These are phyloP conservation scores for Prunus yedoensis DNA, from an alignment of 331 rosid genomes.

Conservation along the genomic window DNA sequence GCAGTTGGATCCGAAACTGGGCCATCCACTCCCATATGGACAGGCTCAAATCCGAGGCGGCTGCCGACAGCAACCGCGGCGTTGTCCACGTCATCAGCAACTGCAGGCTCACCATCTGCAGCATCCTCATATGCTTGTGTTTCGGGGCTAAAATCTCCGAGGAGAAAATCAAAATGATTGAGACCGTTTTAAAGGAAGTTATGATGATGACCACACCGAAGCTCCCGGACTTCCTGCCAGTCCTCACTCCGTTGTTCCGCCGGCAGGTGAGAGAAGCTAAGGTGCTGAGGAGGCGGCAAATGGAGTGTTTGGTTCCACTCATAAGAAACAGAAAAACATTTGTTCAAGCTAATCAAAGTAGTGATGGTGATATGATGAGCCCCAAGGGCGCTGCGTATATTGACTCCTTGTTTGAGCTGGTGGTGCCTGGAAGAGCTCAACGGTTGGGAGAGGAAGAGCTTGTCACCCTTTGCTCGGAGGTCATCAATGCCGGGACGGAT, in stretches of 20 bases:
- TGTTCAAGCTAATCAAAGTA: not conserved
- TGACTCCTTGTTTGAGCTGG: constrained; percentile 70
- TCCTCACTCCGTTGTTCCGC: constrained; percentile 65
- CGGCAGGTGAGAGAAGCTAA: constrained; percentile 54
- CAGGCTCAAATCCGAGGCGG: constrained; percentile 49
- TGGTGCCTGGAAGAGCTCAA: constrained; percentile 63
- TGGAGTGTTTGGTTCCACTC: constrained; percentile 66
- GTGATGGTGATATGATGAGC: constrained; percentile 48
- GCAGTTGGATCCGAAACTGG: constrained; percentile 91
- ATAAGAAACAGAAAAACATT: constrained; percentile 57
- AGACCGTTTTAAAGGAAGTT: constrained; percentile 69
- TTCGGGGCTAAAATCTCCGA: constrained; percentile 80
- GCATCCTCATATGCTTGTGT: constrained; percentile 81
- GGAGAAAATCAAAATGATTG: constrained; percentile 53
- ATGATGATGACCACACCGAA: constrained; percentile 72
- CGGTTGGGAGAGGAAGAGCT: constrained; percentile 72
- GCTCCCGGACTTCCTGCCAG: constrained; percentile 84
- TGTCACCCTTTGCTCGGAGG: constrained; percentile 77
- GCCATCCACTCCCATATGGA: constrained; percentile 66
- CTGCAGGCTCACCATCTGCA: constrained; percentile 77
- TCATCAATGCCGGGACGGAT: constrained; percentile 83
- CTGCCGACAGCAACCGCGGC: constrained; percentile 22
- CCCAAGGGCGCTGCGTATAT: constrained; percentile 79
- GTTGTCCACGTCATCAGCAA: constrained; percentile 67
- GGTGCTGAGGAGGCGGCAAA: constrained; percentile 55